phyloP scores from a whole-genome alignment of 768 basidiomycete species.

The Lentinula edodes region DNA sequence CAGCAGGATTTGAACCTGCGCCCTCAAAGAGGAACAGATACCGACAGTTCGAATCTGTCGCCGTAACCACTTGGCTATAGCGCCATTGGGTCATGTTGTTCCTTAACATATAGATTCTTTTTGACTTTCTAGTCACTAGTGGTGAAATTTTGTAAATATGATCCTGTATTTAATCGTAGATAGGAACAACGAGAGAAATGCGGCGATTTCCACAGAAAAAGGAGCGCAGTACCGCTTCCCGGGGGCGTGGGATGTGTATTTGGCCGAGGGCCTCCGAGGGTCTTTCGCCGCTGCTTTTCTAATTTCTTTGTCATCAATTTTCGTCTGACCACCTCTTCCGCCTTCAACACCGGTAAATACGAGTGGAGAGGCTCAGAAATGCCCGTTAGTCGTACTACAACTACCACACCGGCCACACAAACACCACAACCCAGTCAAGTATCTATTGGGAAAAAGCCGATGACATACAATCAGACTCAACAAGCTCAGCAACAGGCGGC shows the following conservation, averaged over 20 bases:
- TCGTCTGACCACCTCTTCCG: background rate
- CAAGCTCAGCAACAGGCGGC: constrained; percentile 22
- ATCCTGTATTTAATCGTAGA: too few relatives aligned
- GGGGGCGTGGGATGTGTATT: too few relatives aligned
- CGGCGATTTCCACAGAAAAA: too few relatives aligned
- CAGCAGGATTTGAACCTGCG: background rate
- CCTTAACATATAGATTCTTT: too few relatives aligned
- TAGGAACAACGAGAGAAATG: too few relatives aligned
- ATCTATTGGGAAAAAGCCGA: constrained; percentile 90
- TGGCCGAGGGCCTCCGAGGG: background rate
- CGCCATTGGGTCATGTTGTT: background rate
- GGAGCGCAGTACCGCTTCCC: too few relatives aligned
- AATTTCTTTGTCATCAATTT: background rate
- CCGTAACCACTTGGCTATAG: constrained; percentile 47
- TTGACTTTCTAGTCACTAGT: too few relatives aligned
- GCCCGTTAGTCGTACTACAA: background rate
- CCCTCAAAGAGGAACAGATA: background rate
- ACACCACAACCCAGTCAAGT: constrained; percentile 57
- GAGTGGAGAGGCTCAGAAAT: background rate
- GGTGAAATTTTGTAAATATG: too few relatives aligned
- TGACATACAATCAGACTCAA: constrained; percentile 57
- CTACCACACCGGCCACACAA: background rate
- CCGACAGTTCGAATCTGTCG: background rate
- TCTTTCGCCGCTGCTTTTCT: background rate
- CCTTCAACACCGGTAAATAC: background rate